phyloP scores from a whole-genome alignment of 2,329 filamentous ascomycete genomes.

The Alternaria sp. region DNA sequence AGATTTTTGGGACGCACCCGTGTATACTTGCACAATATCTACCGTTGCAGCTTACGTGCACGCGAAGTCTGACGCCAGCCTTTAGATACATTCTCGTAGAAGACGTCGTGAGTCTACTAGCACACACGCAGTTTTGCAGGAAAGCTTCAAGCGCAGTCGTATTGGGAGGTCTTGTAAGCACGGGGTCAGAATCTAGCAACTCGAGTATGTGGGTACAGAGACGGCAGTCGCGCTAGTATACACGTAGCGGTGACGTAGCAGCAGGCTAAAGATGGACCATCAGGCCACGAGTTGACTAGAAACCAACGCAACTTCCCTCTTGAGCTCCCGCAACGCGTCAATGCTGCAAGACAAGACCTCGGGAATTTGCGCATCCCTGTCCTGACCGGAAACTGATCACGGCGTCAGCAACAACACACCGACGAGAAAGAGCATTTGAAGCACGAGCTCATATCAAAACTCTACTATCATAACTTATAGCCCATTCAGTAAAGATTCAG shows the following conservation, averaged over 20 bases:
- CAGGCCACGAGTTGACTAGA: background rate
- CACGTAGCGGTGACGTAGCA: background rate
- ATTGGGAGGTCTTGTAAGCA: background rate
- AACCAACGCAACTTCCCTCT: background rate
- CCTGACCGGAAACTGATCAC: background rate
- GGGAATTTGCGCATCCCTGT: background rate
- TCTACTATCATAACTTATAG: background rate
- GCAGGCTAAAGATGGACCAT: background rate
- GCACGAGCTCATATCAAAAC: background rate
- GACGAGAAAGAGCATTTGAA: background rate
- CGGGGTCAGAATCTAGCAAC: background rate
- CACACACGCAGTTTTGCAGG: background rate
- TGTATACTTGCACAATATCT: background rate
- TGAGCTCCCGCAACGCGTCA: background rate
- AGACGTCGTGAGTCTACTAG: background rate
- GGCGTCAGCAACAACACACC: background rate
- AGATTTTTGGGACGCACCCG: constrained; percentile 1
- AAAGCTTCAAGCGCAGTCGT: background rate
- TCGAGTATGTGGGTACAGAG: background rate
- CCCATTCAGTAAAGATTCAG: background rate
- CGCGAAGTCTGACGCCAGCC: background rate
- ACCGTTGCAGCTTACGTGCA: background rate
- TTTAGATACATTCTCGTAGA: background rate
- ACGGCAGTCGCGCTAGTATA: background rate
- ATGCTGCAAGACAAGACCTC: background rate